phyloP scores from a whole-genome alignment of 2,329 filamentous ascomycete species.

The Apiospora marii region DNA sequence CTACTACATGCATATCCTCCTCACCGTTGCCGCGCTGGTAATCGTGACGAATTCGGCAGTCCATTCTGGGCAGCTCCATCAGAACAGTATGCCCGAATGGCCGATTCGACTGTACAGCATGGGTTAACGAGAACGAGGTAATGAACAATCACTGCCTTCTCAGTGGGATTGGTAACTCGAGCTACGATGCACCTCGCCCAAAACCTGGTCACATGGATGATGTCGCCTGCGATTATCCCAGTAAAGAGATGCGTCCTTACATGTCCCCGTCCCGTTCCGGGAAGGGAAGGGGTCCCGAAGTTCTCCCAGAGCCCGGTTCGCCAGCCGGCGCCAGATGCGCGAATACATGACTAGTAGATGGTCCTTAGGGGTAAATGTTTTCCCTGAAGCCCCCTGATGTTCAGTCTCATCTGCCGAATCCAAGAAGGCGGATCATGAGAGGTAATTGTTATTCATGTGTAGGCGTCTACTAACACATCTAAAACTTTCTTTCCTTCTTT shows the following conservation, averaged over 20 bases:
- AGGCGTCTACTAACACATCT: not conserved
- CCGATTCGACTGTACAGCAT: not conserved
- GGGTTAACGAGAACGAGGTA: not conserved
- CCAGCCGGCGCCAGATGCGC: not conserved
- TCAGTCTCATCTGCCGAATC: no score
- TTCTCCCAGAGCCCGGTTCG: not conserved
- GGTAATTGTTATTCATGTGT: no score
- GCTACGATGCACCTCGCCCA: not conserved
- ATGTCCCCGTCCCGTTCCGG: not conserved
- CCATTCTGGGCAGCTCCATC: not conserved
- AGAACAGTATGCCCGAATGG: not conserved
- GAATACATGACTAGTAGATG: no score
- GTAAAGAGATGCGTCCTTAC: not conserved
- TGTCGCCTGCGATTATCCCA: not conserved
- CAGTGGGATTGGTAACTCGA: not conserved
- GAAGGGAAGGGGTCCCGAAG: not conserved
- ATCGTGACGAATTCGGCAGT: not conserved
- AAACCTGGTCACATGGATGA: not conserved
- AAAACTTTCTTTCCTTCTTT: not conserved
- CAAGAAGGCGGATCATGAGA: no score
- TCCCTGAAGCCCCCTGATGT: no score
- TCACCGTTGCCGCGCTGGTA: not conserved
- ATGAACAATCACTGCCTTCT: not conserved
- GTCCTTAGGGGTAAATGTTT: no score
- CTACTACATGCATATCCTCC: not conserved